Conservation (phyloP, 2,329 filamentous ascomycete genomes). For the Fusarium fujikuroi region DNA sequence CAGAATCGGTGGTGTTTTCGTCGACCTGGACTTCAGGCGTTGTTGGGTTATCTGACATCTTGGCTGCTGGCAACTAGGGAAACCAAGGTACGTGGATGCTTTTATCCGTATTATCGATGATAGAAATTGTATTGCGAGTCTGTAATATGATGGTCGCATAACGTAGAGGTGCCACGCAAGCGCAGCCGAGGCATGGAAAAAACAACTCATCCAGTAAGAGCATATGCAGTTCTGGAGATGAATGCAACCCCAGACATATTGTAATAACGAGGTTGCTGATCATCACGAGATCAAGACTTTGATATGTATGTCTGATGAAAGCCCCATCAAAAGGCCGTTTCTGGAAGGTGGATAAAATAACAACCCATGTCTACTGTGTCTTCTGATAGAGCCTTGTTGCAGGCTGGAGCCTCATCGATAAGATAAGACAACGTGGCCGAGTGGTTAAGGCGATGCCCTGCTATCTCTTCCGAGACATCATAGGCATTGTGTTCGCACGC, state of each 20-base stretch:
- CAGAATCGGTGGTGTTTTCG: constrained; percentile 1
- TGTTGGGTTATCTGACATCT: background rate
- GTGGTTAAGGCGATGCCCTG: constrained; percentile 32
- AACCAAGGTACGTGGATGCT: background rate
- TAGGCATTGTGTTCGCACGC: constrained; percentile 31
- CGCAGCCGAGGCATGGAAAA: background rate
- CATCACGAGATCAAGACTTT: background rate
- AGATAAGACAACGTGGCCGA: constrained; percentile 26
- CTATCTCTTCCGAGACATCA: constrained; percentile 23
- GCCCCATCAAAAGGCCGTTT: background rate
- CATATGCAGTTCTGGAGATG: background rate
- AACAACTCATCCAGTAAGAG: background rate
- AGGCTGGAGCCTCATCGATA: rapidly evolving
- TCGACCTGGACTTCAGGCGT: constrained; percentile 25
- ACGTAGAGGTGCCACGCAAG: background rate
- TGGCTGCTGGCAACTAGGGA: rapidly evolving
- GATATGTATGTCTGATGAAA: background rate
- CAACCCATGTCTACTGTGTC: rapidly evolving
- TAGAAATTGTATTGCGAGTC: background rate
- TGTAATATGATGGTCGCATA: background rate
- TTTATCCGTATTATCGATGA: background rate
- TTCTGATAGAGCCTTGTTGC: rapidly evolving
- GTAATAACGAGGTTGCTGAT: background rate
- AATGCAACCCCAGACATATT: background rate
- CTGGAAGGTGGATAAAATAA: background rate